Evolutionary conservation across 345 rosid genomes (phyloP).

Genomic region (Linum trigynum): DNA sequence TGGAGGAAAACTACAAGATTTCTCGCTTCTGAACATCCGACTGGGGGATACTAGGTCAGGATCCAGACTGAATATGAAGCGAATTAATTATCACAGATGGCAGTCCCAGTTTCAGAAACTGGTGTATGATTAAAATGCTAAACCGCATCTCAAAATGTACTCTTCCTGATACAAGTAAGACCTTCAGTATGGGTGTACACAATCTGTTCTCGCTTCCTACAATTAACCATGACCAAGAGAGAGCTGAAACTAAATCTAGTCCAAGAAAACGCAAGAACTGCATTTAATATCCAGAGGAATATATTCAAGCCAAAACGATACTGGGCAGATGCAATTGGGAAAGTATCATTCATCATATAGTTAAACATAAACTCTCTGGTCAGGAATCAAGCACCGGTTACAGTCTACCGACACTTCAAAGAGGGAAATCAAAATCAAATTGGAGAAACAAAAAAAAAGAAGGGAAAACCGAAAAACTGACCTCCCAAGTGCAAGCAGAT

Average conservation of each 20-base stretch:
- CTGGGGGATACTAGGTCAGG: not conserved
- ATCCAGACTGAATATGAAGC: not conserved
- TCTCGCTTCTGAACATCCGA: not conserved
- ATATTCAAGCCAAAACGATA: not conserved
- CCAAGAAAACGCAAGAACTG: not conserved
- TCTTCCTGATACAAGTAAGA: not conserved
- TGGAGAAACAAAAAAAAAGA: slow-evolving; percentile 6
- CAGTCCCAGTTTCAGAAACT: not conserved
- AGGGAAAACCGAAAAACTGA: slow-evolving; percentile 26
- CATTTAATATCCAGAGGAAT: not conserved
- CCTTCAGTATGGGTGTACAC: not conserved
- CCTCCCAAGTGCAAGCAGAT: slow-evolving; percentile 95
- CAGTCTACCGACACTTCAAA: too few relatives aligned
- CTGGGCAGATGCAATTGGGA: not conserved
- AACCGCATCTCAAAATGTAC: not conserved
- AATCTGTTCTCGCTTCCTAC: too few relatives aligned
- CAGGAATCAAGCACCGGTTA: too few relatives aligned
- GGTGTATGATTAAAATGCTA: too few relatives aligned
- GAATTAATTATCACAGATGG: not conserved
- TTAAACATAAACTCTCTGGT: too few relatives aligned
- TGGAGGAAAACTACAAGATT: not conserved
- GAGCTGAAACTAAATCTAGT: not conserved
- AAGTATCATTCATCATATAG: not conserved
- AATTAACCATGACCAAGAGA: not conserved
- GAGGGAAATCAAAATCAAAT: not conserved